Base-by-base conservation (phyloP, 352 stramenopile genomes). In the Phytophthora cactorum region DNA sequence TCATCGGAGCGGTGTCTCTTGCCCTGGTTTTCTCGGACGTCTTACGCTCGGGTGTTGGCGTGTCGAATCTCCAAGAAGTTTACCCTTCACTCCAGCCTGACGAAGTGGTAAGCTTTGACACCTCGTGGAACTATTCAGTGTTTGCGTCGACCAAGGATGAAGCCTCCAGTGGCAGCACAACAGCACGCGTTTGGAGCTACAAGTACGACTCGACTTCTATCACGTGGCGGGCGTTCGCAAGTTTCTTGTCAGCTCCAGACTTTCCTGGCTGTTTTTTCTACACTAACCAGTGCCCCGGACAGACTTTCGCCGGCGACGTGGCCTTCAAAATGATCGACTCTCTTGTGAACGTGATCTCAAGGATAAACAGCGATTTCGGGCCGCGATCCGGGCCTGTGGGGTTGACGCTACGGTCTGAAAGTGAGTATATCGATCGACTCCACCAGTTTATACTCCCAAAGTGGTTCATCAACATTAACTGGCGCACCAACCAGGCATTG, bases 231-330 rank as follows among this genome's bases (percentile, higher is more conserved):
- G 69, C 72, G 5, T 77, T 83, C 47, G 69, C 59, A 15, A 50
- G 50, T 1, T 72, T 59, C 10, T 59, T 77, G 29, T 15, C 41
- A 4, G 34, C 68, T 11, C 4, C 50, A 2, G 38, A 59, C 4
- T 83, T 75, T 17, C 75, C 72, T 1, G 46, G 55, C 9, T 83
- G 75, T 34, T 46, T 83, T 14, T 43, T 77, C n/a, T 81, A 83
- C 28, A 44, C n/a, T 2, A 57, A 8, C 2, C 8, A 36, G 3
- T 83, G 72, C 22, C n/a, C 63, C 3, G 50, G 9, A 0, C 6
- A 55, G 6, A 55, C 39, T 4, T 34, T 82, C 31, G 63, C 25
- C 14, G 66, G 69, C 3, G 22, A 43, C 1, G 57, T 69, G 15
- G 69, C 69, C 4, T 83, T 83, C 11, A 31, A 38, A 5, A 79